phyloP scores from a whole-genome alignment of 2,329 filamentous ascomycete genomes.

The Alternaria solani region DNA sequence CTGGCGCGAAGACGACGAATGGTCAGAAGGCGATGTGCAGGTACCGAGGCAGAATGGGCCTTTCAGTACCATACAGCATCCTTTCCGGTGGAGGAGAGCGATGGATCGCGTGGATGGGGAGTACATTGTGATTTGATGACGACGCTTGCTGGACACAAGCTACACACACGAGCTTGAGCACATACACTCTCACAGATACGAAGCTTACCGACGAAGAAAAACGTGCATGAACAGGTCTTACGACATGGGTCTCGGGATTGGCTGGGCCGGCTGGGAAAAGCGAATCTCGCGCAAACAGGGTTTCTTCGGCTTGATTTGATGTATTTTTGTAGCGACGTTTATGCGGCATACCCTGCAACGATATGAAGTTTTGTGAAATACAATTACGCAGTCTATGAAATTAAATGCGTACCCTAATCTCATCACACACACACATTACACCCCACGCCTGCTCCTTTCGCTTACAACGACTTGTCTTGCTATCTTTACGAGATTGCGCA shows the following conservation, averaged over 20 bases:
- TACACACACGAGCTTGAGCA: conserved; percentile 5
- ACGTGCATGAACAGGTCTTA: conserved; percentile 8
- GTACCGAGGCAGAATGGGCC: conserved; percentile 29
- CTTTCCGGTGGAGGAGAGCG: conserved; percentile 59
- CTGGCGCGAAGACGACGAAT: conserved; percentile 68
- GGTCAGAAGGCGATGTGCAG: conserved; percentile 33
- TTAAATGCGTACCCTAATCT: conserved; percentile 1
- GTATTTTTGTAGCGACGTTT: conserved; percentile 17
- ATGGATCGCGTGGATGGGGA: conserved; percentile 61
- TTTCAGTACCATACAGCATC: conserved; percentile 44
- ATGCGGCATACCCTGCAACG: conserved; percentile 2
- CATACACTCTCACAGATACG: conserved; percentile 3
- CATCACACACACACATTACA: not conserved
- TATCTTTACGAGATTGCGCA: conserved; percentile 2
- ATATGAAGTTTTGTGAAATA: conserved; percentile 1
- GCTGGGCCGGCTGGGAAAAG: conserved; percentile 12
- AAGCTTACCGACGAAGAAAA: conserved; percentile 11
- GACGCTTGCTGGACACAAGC: conserved; percentile 26
- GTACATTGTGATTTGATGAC: conserved; percentile 59
- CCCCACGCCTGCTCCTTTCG: not conserved
- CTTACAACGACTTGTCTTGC: not conserved
- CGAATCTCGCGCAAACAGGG: not conserved
- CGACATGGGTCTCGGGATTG: conserved; percentile 18
- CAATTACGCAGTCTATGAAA: conserved; percentile 1
- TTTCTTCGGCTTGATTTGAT: conserved; percentile 5